Evolutionary conservation across 345 rosid species (phyloP), one percentile per base, ranked within the genome.

Genomic region (Isatis tinctoria): DNA sequence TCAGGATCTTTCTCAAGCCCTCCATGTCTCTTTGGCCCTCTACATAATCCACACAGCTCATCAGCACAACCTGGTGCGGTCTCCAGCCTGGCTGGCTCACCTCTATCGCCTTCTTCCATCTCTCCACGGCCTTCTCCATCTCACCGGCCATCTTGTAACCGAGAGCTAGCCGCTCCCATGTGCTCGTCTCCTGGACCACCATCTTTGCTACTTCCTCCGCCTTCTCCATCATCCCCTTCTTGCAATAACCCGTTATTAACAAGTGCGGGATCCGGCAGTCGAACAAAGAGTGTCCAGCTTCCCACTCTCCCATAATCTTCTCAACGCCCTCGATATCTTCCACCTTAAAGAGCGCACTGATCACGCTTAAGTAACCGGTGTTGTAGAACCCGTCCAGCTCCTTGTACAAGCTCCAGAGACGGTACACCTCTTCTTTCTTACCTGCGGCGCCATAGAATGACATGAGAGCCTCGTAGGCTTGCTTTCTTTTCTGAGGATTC

Each of bases 301-400:
- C 75, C 97, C 97, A 91, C 69, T 89, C 93, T 60, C 65, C 72
- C 44, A 78, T 82, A 53, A 87, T 80, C 70, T 52, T 84, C 78
- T 86, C 89, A 11, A 85, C 90, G 52, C 84, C 83, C 27, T 65
- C 83, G 5, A 85, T 43, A 36, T 89, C 90, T 44, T 82, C 87
- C 66, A 87, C 43, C 77, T 82, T 87, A 57, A 82, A 48, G 58
- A 86, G 80, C n/a, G 90, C 81, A 27, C 81, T 80, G 48, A 89
- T 74, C 74, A 91, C 82, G 10, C 83, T 53, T 1, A 80, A 13
- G 69, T 87, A 86, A 30, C 87, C 80, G 0, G 82, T 65, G 68
- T 81, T 89, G 70, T 72, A 56, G 41, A 79, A 61, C 52, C 70
- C 78, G 4, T 80, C 82, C 41, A 52, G 57, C 16, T 39, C 49